phyloP scores from a whole-genome alignment of 768 basidiomycete species.

The Podaxis sp. region DNA sequence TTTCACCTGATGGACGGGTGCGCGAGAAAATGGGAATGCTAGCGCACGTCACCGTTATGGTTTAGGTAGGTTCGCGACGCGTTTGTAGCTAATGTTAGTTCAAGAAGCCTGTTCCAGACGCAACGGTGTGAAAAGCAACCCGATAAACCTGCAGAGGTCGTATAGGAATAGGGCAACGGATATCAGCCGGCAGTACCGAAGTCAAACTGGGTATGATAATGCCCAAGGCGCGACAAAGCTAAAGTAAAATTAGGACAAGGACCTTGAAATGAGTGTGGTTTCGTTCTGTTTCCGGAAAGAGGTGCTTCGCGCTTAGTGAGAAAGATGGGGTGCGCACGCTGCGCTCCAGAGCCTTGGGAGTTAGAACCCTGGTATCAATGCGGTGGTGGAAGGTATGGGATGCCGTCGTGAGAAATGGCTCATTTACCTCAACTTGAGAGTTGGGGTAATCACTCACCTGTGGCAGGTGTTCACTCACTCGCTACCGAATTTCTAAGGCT shows the following conservation, averaged over 20 bases:
- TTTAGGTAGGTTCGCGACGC: not conserved
- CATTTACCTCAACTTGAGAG: not conserved
- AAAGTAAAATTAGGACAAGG: not conserved
- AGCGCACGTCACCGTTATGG: not conserved
- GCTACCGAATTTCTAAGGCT: too few species aligned
- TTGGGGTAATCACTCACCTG: too few species aligned
- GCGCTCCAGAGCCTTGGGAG: not conserved
- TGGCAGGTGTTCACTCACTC: too few species aligned
- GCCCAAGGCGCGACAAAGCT: not conserved
- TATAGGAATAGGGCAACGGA: not conserved
- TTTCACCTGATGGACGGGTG: not conserved
- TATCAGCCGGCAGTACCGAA: constrained; percentile 2
- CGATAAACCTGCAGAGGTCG: not conserved
- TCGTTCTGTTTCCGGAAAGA: not conserved
- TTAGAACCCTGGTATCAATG: not conserved
- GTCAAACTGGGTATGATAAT: not conserved
- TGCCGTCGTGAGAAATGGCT: not conserved
- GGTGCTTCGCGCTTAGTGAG: constrained; percentile 1
- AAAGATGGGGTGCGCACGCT: not conserved
- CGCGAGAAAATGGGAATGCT: not conserved
- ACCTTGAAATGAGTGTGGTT: not conserved
- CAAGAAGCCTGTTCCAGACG: not conserved
- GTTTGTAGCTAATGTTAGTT: not conserved
- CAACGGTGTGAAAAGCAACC: not conserved
- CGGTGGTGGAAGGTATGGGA: not conserved